Conservation (phyloP, 768 basidiomycete genomes). For the Infundibulicybe gibba region DNA sequence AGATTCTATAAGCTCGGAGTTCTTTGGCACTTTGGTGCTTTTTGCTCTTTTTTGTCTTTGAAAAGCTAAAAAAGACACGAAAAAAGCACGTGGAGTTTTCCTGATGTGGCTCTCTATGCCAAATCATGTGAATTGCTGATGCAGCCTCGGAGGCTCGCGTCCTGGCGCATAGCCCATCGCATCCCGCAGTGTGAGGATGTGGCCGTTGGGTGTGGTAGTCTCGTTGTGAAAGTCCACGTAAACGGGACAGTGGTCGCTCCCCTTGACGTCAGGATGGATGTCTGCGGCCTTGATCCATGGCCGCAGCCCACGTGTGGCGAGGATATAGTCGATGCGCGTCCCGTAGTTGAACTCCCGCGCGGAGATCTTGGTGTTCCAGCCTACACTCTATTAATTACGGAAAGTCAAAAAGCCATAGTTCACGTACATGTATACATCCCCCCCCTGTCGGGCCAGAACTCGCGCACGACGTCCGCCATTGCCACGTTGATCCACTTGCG, state of each 20-base stretch:
- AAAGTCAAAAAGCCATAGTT: too few species aligned
- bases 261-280: constrained; percentile 81
- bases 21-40: too few species aligned
- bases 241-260: constrained; percentile 98
- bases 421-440: constrained; percentile 96
- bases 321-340: too few species aligned
- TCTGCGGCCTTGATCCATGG: constrained; percentile 88
- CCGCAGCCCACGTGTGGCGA: constrained; percentile 80
- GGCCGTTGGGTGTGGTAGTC: constrained; percentile 43
- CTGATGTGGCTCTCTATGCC: too few species aligned
- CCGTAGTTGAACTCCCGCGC: too few species aligned
- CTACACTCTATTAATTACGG: constrained; percentile 32
- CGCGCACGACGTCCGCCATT: constrained; percentile 81
- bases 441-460: constrained; percentile 77
- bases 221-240: constrained; percentile 86
- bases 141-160: too few species aligned
- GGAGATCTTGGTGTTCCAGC: too few species aligned
- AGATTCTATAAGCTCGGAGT: too few species aligned
- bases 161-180: constrained; percentile 31
- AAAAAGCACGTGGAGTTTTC: too few species aligned
- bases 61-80: too few species aligned
- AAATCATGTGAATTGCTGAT: too few species aligned
- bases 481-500: constrained; percentile 61
- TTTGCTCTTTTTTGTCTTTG: too few species aligned
- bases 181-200: constrained; percentile 31